Evolutionary conservation across 345 rosid genomes (phyloP).

Genomic region (Syzygium oleosum): DNA sequence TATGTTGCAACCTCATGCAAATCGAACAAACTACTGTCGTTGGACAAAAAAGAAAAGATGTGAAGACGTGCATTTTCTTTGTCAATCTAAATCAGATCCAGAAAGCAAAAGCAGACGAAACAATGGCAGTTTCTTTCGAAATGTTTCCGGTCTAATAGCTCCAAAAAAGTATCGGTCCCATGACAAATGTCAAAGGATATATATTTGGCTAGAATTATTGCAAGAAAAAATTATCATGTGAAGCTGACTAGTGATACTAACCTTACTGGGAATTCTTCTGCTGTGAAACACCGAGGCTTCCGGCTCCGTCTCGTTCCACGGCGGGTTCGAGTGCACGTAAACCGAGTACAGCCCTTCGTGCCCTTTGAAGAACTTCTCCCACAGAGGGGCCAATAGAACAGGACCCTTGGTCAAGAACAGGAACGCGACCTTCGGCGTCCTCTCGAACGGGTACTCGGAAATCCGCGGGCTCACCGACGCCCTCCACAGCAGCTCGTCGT

Average conservation of each 20-base stretch:
- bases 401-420: slow-evolving; percentile 41
- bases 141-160: not conserved
- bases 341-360: slow-evolving; percentile 35
- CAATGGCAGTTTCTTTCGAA: not conserved
- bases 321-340: slow-evolving; percentile 34
- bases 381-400: slow-evolving; percentile 33
- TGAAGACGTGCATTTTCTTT: not conserved
- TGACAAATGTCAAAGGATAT: not conserved
- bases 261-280: slow-evolving; percentile 19
- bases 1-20: not conserved
- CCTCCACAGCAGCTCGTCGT: slow-evolving; percentile 40
- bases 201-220: not conserved
- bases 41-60: not conserved
- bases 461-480: slow-evolving; percentile 24
- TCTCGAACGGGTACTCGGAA: slow-evolving; percentile 8
- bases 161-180: not conserved
- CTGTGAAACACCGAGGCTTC: slow-evolving; percentile 10
- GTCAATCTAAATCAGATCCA: not conserved
- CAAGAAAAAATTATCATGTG: not conserved
- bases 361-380: slow-evolving; percentile 41
- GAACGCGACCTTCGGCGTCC: slow-evolving; percentile 41
- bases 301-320: slow-evolving; percentile 25
- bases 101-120: not conserved
- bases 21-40: not conserved
- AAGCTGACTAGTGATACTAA: not conserved